Base-by-base conservation (phyloP, 305 asterid species). In the Fraxinus greggii region DNA sequence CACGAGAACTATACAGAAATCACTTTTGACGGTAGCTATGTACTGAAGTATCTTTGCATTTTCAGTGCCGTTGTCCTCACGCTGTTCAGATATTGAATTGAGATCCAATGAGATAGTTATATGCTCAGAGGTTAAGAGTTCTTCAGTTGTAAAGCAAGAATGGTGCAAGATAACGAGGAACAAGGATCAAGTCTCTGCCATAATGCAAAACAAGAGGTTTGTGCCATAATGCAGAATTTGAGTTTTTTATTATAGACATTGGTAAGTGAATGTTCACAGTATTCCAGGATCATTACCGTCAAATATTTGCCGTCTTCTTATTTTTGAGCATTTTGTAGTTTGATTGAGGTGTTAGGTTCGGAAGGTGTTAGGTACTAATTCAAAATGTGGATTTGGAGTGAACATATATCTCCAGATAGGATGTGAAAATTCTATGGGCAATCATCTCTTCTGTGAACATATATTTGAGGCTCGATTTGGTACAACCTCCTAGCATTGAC, bases 161-260 rank as follows among this genome's bases (percentile, higher is more conserved):
- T 94, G 98, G 98, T 95, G 99, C 92, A 91, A 87, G 87, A 90
- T 95, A 85, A 89, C 92, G 17, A 95, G 91, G 92, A 91, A 91
- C 83, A 89, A 85, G 81, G 97, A 93, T 88, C 89, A 89, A 72
- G 86, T 75, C 80, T 92, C 95, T 82, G 97, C 96, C 82, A 79
- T 89, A 75, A 79, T 94, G 82, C 89, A 84, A 81, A 94, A 93
- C 87, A 92, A 78, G 81, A 85, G 97, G 98, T 95, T 84, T 42
- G 72, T 31, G 13, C 42, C 19, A 6, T 24, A 45, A 2, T 36
- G 77, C 31, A 73, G 63, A 73, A 63, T 35, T 33, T 1, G 74
- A 42, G 38, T 26, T 83, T 78, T 59, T 5, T 45, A 7, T 63
- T 63, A 40, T 65, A 79, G 24, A 51, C 70, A 74, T 35, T 70